Evolutionary conservation across 148 eudicot genomes (phyloP).

Genomic region (Rhododendron williamsianum): DNA sequence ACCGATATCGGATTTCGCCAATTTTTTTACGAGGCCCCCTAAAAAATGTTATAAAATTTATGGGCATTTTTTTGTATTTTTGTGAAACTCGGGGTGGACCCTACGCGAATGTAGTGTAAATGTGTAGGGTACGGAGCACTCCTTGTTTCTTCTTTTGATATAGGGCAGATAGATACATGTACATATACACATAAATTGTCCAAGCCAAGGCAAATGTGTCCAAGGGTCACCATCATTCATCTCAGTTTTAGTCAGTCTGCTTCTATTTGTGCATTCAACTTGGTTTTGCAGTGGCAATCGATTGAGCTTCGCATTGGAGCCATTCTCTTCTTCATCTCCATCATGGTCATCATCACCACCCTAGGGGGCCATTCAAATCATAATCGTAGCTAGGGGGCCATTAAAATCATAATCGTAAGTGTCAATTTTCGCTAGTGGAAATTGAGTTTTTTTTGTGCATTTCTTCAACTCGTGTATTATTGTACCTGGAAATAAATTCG

Average conservation of each 20-base stretch:
- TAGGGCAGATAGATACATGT: too few relatives aligned
- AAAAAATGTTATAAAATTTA: too few relatives aligned
- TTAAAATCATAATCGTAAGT: neutral
- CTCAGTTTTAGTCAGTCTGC: neutral
- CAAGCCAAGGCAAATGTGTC: too few relatives aligned
- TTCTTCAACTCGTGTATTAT: neutral
- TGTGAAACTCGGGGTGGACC: too few relatives aligned
- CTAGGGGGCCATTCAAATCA: neutral
- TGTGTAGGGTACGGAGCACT: too few relatives aligned
- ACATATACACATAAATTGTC: too few relatives aligned
- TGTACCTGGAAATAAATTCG: neutral
- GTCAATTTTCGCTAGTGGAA: neutral
- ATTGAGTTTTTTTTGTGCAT: neutral
- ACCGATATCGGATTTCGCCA: too few relatives aligned
- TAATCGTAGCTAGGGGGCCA: neutral
- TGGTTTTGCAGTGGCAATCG: neutral
- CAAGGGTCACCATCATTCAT: too few relatives aligned
- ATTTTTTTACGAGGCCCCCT: too few relatives aligned
- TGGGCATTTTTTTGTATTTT: too few relatives aligned
- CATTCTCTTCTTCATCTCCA: neutral
- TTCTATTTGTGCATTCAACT: neutral
- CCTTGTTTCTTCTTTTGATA: too few relatives aligned
- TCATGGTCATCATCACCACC: neutral
- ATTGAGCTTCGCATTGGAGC: slow-evolving; percentile 1
- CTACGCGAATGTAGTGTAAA: too few relatives aligned